Base-by-base conservation (phyloP, 1,284 basidiomycete genomes). In the Cryptococcus depauperatus region DNA sequence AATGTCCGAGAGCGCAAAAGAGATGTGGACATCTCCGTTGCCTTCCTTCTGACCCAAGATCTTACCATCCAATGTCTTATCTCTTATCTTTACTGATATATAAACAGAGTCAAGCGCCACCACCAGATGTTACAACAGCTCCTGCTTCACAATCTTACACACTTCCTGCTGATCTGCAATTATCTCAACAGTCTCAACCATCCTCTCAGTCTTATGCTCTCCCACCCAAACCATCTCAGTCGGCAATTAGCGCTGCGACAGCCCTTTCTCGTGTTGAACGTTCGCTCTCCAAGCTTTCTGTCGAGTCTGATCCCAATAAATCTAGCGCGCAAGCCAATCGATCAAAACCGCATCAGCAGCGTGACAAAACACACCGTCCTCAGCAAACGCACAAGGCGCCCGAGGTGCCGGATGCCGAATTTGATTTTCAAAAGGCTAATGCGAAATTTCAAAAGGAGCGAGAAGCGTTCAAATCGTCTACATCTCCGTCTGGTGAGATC, bases 11-110 rank as follows among this genome's bases (percentile, higher is more conserved):
- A 41, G 39, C 39, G 39, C 39, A 41, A 41, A 41, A 37, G 51
- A 25, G 27, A 41, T 18, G 39, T 41, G 39, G 39, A 41, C 39
- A 41, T n/a, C 48, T 69, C 66, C 66, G 66, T 69, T 69, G 67
- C 67, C 67, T 69, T 69, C 67, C 67, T 69, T 69, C 67, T 69
- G 67, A 69, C 41, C 46, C 22, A 18, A 33, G 18, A 11, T 4
- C 43, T 32, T 18, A 13, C 28, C 35, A 6, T 35, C 21, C 13
- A 29, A 0, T 40, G 16, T 37, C n/a, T 33, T 6, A 26, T 22
- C 25, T 37, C 16, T 37, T 10, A 21, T 8, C 11, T 21, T 10
- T 16, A 37, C 47, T 48, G 47, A 48, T 37, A 9, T 19, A 3
- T 4, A 14, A 32, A 23, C 23, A 21, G 35, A 28, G 23, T 23